These are phyloP conservation scores for Phaeophleospora eucalypticola DNA, from an alignment of 2,329 filamentous ascomycete genomes.

Conservation along the genomic window DNA sequence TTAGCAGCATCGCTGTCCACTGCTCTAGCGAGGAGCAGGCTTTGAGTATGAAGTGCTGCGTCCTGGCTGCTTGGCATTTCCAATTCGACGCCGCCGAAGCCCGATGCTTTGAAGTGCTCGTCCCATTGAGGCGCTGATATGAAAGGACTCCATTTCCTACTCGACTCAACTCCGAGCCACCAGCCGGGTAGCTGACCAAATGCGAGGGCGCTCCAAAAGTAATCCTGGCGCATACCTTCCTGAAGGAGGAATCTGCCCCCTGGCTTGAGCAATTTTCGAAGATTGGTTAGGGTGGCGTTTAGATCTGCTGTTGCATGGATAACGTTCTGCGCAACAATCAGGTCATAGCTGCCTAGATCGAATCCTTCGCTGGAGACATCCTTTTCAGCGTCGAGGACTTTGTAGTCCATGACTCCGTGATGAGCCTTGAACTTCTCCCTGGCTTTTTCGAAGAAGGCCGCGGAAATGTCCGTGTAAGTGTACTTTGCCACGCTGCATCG, in stretches of 20 bases:
- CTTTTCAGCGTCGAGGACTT: slow-evolving; percentile 29
- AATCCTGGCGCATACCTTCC: slow-evolving; percentile 10
- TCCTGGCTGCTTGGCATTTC: slow-evolving; percentile 3
- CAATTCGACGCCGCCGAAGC: slow-evolving; percentile 11
- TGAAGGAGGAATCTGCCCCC: slow-evolving; percentile 10
- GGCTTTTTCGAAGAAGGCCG: slow-evolving; percentile 39
- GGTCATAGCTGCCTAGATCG: slow-evolving; percentile 23
- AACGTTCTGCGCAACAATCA: slow-evolving; percentile 23
- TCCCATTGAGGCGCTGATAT: slow-evolving; percentile 7
- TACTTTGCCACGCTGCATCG: slow-evolving; percentile 4
- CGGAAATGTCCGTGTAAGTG: slow-evolving; percentile 34
- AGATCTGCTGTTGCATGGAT: slow-evolving; percentile 21
- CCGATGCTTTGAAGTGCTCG: slow-evolving; percentile 4
- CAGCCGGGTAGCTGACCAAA: slow-evolving; percentile 8
- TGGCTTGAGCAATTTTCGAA: slow-evolving; percentile 23
- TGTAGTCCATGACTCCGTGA: slow-evolving; percentile 30
- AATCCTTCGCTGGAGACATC: slow-evolving; percentile 34
- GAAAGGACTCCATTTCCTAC: slow-evolving; percentile 10
- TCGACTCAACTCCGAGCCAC: slow-evolving; percentile 8
- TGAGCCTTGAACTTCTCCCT: slow-evolving; percentile 27
- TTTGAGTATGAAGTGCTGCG: neutral
- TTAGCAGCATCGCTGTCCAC: neutral
- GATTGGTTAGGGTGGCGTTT: slow-evolving; percentile 14
- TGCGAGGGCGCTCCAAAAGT: neutral
- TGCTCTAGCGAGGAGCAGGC: neutral